A percentile compares a stretch with the other conserved stretches of the same genome.
Evolutionary conservation across 352 stramenopile genomes (phyloP).

Genomic region (Phytophthora fragariaefolia): DNA sequence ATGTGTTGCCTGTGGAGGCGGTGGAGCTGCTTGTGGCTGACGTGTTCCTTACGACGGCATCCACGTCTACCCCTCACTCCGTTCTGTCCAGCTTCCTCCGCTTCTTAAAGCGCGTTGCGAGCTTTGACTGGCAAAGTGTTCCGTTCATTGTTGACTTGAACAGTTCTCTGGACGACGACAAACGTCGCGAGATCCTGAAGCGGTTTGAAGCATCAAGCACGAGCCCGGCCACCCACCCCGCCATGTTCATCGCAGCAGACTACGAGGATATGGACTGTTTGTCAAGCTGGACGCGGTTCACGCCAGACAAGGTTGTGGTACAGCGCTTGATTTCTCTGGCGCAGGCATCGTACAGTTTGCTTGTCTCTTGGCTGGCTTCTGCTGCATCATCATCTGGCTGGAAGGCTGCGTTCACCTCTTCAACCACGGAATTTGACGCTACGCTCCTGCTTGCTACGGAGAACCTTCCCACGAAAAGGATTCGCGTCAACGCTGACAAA

Average conservation of each 20-base stretch:
- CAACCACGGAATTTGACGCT: conserved; percentile 69
- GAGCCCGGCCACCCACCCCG: conserved; percentile 60
- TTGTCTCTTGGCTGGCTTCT: conserved; percentile 64
- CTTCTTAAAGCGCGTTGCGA: conserved; percentile 76
- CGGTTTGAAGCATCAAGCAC: conserved; percentile 78
- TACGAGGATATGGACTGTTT: conserved; percentile 84
- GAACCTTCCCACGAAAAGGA: conserved; percentile 69
- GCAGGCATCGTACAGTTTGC: conserved; percentile 58
- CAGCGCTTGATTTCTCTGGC: conserved; percentile 72
- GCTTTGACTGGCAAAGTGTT: conserved; percentile 76
- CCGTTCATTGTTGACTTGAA: conserved; percentile 84
- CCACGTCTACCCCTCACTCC: conserved; percentile 67
- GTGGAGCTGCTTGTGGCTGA: conserved; percentile 85
- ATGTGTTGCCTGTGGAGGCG: conserved; percentile 69
- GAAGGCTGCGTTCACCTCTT: conserved; percentile 68
- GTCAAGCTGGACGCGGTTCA: conserved; percentile 83
- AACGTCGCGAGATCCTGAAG: conserved; percentile 74
- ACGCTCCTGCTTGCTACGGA: conserved; percentile 57
- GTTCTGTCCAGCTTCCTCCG: conserved; percentile 83
- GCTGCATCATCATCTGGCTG: conserved; percentile 64
- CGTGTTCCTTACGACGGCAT: conserved; percentile 61
- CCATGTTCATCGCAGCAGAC: conserved; percentile 79
- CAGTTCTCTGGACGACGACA: conserved; percentile 59
- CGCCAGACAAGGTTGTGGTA: conserved; percentile 64
- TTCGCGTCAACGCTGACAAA: conserved; percentile 51